Percentiles rank a stretch among this genome's conserved stretches.
phyloP scores from a whole-genome alignment of 495 filamentous ascomycete species.

The Hypoxylon lienhwacheense region DNA sequence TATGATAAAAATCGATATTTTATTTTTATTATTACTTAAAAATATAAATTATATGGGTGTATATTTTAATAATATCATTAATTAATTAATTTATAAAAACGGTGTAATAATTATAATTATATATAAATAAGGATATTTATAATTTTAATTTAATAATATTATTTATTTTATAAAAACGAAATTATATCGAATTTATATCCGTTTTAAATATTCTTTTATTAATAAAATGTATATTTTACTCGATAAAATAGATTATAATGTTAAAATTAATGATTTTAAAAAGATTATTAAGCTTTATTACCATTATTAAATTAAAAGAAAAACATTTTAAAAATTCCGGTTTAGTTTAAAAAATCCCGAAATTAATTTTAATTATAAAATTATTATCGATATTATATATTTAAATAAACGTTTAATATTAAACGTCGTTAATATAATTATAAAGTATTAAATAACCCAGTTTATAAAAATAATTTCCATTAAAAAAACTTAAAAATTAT shows the following conservation, averaged over 20 bases:
- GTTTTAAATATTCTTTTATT: neutral
- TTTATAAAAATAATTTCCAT: constrained; percentile 18
- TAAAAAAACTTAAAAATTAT: constrained; percentile 31
- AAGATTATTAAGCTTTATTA: neutral
- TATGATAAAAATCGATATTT: neutral
- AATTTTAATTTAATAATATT: neutral
- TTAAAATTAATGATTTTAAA: too few species aligned
- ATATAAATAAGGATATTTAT: neutral
- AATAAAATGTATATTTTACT: neutral
- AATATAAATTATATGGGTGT: constrained; percentile 1
- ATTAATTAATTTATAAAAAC: neutral
- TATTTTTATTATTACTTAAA: constrained; percentile 2
- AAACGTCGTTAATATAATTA: constrained; percentile 6
- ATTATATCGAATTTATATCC: neutral
- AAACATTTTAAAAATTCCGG: neutral
- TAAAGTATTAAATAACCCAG: constrained; percentile 13
- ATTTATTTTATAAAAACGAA: neutral
- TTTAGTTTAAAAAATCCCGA: constrained; percentile 24
- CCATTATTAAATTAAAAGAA: neutral
- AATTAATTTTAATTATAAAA: constrained; percentile 24
- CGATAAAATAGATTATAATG: neutral
- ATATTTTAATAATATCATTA: neutral
- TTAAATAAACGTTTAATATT: constrained; percentile 12
- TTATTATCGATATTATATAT: constrained; percentile 28
- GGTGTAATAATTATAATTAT: neutral